A percentile compares a stretch with the other conserved stretches of the same genome.
phyloP scores from a whole-genome alignment of 2,329 filamentous ascomycete species.

The Plenodomus lindquistii region DNA sequence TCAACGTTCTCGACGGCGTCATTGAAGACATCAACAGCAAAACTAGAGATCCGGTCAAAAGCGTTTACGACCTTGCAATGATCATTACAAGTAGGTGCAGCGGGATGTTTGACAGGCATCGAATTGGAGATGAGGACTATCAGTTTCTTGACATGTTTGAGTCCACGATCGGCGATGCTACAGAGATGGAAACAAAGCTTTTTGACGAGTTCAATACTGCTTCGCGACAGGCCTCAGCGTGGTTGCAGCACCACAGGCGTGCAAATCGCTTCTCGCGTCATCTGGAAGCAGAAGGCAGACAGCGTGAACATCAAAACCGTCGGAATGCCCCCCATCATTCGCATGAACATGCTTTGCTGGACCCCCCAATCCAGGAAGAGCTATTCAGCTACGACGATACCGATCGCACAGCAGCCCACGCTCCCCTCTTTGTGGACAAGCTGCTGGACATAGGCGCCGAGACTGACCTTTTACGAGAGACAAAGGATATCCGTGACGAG shows the following conservation, averaged over 20 bases:
- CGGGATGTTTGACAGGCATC: slow-evolving; percentile 64
- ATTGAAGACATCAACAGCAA: slow-evolving; percentile 70
- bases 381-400: slow-evolving; percentile 38
- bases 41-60: slow-evolving; percentile 61
- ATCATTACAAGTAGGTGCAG: slow-evolving; percentile 64
- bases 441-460: slow-evolving; percentile 64
- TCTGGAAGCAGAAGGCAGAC: slow-evolving; percentile 40
- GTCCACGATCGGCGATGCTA: slow-evolving; percentile 59
- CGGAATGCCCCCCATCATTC: slow-evolving; percentile 31
- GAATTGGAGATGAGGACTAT: slow-evolving; percentile 61
- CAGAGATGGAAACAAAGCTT: slow-evolving; percentile 58
- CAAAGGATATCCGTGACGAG: slow-evolving; percentile 70
- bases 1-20: slow-evolving; percentile 66
- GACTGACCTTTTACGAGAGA: slow-evolving; percentile 64
- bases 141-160: slow-evolving; percentile 72
- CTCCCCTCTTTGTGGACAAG: slow-evolving; percentile 56
- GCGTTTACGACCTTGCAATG: slow-evolving; percentile 65
- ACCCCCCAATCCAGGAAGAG: slow-evolving; percentile 31
- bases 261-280: slow-evolving; percentile 42
- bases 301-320: slow-evolving; percentile 35
- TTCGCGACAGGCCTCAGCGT: slow-evolving; percentile 59
- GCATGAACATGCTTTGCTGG: slow-evolving; percentile 30
- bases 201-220: slow-evolving; percentile 65
- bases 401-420: slow-evolving; percentile 24
- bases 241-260: slow-evolving; percentile 57